Base-by-base conservation (phyloP, 495 filamentous ascomycete species). In the Tuber borchii region DNA sequence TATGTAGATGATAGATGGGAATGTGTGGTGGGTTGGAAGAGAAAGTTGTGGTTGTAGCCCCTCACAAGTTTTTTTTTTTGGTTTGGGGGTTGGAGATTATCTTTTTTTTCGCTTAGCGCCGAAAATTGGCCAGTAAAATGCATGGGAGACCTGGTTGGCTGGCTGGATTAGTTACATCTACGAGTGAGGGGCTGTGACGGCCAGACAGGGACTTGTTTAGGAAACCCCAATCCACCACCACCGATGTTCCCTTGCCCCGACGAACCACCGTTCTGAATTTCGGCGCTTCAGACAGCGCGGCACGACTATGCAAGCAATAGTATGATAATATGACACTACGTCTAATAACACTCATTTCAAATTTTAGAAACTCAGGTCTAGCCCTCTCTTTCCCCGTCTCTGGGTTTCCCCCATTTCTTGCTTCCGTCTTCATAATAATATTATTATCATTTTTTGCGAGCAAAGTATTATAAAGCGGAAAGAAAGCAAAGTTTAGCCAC, bases 31-130 rank as follows among this genome's bases (percentile, higher is more conserved):
- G 51, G 26, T 31, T n/a, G 72, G 40, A 72, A 75, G 72, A 19
- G 37, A 61, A n/a, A 42, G 72, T 78, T 68, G 75, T 69, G 65
- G 65, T 77, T 44, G 69, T 77, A 31, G 74, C 73, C 40, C 48
- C 61, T 68, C 31, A 69, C 34, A 70, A 40, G 31, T 43, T 44
- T 43, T 43, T 43, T 43, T 43, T 43, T 43, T 74, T 37, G n/a
- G n/a, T 20, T 40, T 43, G 34, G 48, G 72, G 56, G 17, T 65
- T 34, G 37, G 56, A 26, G 65, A 44, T 31, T 22, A 40, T 12
- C 45, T 65, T 77, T 69, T 78, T 78, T 8, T 16, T 20, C n/a
- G 65, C 69, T 72, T 74, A 79, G 48, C 71, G 77, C 71, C 39
- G 69, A 77, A 34, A 34, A 34, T 19, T 17, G 56, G 26, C 56